Evolutionary conservation across 345 rosid species (phyloP), one percentile per base, ranked within the genome.

Genomic region (Eucalyptus pumila): DNA sequence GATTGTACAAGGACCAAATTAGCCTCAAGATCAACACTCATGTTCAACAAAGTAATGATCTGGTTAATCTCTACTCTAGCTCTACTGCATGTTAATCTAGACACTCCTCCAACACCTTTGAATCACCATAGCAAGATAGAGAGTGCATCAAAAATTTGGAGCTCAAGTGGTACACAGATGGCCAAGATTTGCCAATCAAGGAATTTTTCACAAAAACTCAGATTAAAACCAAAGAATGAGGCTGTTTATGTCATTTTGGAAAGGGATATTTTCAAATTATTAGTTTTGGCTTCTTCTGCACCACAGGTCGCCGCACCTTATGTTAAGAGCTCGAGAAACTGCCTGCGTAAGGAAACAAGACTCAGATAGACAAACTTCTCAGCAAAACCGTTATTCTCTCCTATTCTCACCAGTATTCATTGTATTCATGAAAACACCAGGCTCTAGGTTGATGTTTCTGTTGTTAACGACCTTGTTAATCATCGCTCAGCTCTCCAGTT

Each of bases 401-500:
- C 85, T 32, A 21, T 30, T 60, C 44, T 48, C 58, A 54, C 42
- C 87, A 12, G 24, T 23, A 76, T 19, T 24, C 65, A 83, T 47
- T 32, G 47, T 16, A 40, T 69, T 62, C 90, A 91, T 93, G 92
- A 87, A 76, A 40, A 76, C 85, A 4, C 47, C 85, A 44, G 88
- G 48, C 13, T 88, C 65, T 87, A 87, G 54, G 54, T 85, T 90
- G 34, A 44, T 69, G 56, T 58, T 91, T 40, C 86, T 93, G 49
- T 34, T 93, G 85, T 40, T 93, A 16, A 86, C 90, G 26, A 87
- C 90, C 92, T n/a, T 91, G 30, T 19, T 89, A 32, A 72, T 88
- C 34, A 69, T 56, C 37, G 42, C 88, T 89, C 86, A 86, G 85
- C 90, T 88, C 88, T 65, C 92, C 49, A 58, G 89, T 85, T 67